Percentiles rank a stretch among this genome's conserved stretches.
Evolutionary conservation across 306 rosid genomes (phyloP).

Genomic region (Cucurbita pepo): DNA sequence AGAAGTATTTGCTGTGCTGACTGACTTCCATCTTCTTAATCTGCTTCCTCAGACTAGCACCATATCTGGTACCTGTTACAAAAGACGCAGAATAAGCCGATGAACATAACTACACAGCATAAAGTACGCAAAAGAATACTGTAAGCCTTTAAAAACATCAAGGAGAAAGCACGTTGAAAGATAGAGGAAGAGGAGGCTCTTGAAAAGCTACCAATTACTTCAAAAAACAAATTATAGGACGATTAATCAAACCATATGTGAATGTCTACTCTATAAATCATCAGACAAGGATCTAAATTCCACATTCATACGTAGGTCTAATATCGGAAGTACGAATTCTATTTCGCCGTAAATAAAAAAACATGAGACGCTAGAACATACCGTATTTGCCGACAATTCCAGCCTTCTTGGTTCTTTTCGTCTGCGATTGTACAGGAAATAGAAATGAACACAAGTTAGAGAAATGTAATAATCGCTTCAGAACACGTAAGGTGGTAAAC

Average conservation of each 20-base stretch:
- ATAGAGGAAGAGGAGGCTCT: not conserved
- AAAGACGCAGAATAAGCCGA: not conserved
- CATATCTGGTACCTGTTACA: conserved; percentile 61
- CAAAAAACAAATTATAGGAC: not conserved
- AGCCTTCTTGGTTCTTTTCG: conserved; percentile 87
- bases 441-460: not conserved
- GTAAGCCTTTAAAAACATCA: not conserved
- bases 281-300: not conserved
- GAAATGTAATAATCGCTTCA: not conserved
- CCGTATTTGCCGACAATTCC: conserved; percentile 83
- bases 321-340: not conserved
- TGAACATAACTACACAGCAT: not conserved
- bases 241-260: not conserved
- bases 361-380: conserved; percentile 11
- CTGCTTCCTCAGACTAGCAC: conserved; percentile 84
- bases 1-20: conserved; percentile 67
- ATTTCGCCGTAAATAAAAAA: not conserved
- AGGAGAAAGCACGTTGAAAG: not conserved
- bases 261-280: not conserved
- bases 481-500: not conserved
- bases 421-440: conserved; percentile 17
- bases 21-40: conserved; percentile 85
- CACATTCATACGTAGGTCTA: not conserved
- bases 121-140: not conserved
- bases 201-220: not conserved